phyloP scores from a whole-genome alignment of 164 flowering plant species.

The Pachysandra terminalis region DNA sequence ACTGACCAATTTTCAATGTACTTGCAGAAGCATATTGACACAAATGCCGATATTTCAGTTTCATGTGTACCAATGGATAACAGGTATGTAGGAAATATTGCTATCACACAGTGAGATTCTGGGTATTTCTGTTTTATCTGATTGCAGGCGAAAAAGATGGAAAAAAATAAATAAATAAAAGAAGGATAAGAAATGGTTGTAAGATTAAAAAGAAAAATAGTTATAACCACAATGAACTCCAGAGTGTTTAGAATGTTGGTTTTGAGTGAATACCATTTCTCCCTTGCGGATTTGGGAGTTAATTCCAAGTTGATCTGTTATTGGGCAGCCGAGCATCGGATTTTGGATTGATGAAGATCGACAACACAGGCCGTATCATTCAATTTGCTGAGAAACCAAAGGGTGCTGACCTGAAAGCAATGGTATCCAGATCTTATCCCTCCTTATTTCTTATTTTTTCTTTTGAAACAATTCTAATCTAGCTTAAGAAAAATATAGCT shows the following conservation, averaged over 20 bases:
- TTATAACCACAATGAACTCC: too few species aligned
- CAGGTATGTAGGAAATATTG: conserved; percentile 32
- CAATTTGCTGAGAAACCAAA: conserved; percentile 91
- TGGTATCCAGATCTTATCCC: conserved; percentile 39
- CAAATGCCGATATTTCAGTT: conserved; percentile 90
- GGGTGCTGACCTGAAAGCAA: conserved; percentile 70
- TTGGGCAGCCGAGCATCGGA: conserved; percentile 89
- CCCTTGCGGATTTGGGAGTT: neutral
- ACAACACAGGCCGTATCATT: conserved; percentile 57
- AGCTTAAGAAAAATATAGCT: too few species aligned
- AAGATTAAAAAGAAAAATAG: too few species aligned
- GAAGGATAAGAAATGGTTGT: too few species aligned
- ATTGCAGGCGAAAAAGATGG: neutral
- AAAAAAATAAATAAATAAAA: too few species aligned
- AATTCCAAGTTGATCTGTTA: conserved; percentile 10
- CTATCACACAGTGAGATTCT: neutral
- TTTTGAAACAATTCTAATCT: too few species aligned
- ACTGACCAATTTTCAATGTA: neutral
- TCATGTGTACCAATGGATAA: conserved; percentile 95
- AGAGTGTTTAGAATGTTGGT: neutral
- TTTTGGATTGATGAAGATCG: conserved; percentile 90
- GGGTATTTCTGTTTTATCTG: neutral
- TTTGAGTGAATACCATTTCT: neutral
- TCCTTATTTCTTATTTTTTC: neutral
- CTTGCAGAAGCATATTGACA: conserved; percentile 89